phyloP scores from a whole-genome alignment of 306 rosid species.

The Rosa persica region DNA sequence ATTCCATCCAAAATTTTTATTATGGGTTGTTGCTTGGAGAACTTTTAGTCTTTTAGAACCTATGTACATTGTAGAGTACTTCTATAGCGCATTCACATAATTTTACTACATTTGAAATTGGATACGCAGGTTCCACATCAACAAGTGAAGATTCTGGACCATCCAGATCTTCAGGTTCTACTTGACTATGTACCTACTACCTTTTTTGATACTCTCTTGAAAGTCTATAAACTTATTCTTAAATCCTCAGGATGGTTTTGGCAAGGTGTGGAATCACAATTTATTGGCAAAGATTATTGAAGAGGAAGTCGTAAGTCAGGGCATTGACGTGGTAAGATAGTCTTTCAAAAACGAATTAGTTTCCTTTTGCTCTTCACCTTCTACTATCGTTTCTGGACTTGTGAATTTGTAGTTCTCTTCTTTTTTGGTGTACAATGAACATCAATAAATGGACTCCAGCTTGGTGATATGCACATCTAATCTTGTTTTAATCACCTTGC shows the following conservation, averaged over 20 bases:
- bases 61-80: background rate
- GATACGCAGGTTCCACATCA: slow-evolving; percentile 59
- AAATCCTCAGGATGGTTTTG: slow-evolving; percentile 80
- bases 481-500: background rate
- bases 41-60: too few species aligned
- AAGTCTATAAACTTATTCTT: slow-evolving; percentile 25
- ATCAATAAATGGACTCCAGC: slow-evolving; percentile 1
- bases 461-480: background rate
- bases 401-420: too few species aligned
- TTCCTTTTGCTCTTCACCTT: too few species aligned
- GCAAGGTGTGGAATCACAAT: slow-evolving; percentile 66
- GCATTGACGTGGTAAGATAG: slow-evolving; percentile 61
- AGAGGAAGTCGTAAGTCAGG: slow-evolving; percentile 43
- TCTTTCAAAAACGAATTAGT: background rate
- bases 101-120: slow-evolving; percentile 23
- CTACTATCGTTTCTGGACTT: too few species aligned
- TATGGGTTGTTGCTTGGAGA: too few species aligned
- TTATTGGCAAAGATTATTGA: slow-evolving; percentile 58
- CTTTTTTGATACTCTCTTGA: slow-evolving; percentile 16
- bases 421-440: too few species aligned
- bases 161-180: slow-evolving; percentile 81
- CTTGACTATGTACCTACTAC: background rate
- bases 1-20: background rate
- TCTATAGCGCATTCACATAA: slow-evolving; percentile 8
- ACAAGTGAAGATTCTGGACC: slow-evolving; percentile 69